These are phyloP conservation scores for Cryptococcus depauperatus DNA, from an alignment of 1,284 basidiomycete genomes.

Conservation along the genomic window DNA sequence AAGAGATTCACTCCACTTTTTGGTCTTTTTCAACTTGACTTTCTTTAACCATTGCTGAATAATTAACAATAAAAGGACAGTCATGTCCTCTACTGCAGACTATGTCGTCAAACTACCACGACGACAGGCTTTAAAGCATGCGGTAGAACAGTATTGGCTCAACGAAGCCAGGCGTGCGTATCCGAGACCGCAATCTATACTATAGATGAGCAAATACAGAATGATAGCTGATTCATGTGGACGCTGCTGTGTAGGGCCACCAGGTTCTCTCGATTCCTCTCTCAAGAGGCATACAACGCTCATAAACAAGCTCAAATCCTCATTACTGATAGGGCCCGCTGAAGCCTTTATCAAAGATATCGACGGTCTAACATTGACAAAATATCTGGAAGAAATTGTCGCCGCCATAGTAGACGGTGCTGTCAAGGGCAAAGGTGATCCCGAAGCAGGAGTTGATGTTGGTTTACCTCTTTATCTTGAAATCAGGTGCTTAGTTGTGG, in stretches of 20 bases:
- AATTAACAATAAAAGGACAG: not conserved
- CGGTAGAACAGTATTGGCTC: conserved; percentile 40
- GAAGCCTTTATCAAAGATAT: conserved; percentile 87
- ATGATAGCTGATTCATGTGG: too few species aligned
- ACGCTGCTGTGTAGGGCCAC: conserved; percentile 40
- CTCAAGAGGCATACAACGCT: conserved; percentile 88
- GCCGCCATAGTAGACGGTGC: conserved; percentile 81
- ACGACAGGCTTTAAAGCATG: conserved; percentile 28
- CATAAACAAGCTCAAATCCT: conserved; percentile 69
- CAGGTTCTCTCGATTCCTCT: conserved; percentile 66
- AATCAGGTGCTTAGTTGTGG: not conserved
- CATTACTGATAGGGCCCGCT: conserved; percentile 38
- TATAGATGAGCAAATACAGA: not conserved
- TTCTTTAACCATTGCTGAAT: too few species aligned
- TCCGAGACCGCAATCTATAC: not conserved
- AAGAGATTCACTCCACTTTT: too few species aligned
- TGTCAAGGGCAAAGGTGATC: conserved; percentile 69
- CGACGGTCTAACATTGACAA: conserved; percentile 78
- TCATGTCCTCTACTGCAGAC: conserved; percentile 26
- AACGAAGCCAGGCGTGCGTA: conserved; percentile 41
- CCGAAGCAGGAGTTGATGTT: conserved; percentile 87
- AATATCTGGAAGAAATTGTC: conserved; percentile 92
- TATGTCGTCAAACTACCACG: conserved; percentile 40
- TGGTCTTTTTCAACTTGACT: too few species aligned
- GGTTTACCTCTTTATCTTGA: conserved; percentile 22